Conservation (phyloP, 495 filamentous ascomycete species). For the Oidiodendron maius region DNA sequence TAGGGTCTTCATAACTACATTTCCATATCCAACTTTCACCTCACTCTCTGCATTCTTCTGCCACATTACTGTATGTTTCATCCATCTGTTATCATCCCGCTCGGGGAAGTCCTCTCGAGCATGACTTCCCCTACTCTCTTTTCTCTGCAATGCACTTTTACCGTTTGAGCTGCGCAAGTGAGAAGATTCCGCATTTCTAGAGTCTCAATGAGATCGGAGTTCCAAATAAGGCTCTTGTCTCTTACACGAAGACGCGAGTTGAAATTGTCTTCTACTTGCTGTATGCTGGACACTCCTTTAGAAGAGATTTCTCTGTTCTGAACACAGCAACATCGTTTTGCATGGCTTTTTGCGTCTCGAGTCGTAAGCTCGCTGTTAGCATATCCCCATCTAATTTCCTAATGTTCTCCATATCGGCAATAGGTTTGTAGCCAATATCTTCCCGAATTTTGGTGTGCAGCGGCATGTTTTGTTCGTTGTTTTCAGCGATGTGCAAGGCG, state of each 20-base stretch:
- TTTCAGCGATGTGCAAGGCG: constrained; percentile 19
- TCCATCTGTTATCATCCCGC: constrained; percentile 16
- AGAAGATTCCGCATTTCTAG: constrained; percentile 22
- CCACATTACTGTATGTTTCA: constrained; percentile 22
- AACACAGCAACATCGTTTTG: constrained; percentile 20
- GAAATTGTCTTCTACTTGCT: constrained; percentile 16
- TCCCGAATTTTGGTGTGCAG: constrained; percentile 12
- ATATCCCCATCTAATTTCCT: constrained; percentile 12
- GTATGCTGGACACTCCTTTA: constrained; percentile 2
- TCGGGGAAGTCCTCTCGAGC: constrained; percentile 19
- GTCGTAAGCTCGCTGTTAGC: constrained; percentile 7
- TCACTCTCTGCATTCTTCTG: constrained; percentile 11
- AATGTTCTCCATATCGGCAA: constrained; percentile 14
- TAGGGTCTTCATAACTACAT: constrained; percentile 17
- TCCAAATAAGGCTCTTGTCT: constrained; percentile 20
- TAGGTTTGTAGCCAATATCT: constrained; percentile 14
- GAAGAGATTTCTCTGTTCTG: constrained; percentile 14
- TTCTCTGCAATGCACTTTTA: constrained; percentile 18
- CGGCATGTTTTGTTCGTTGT: constrained; percentile 12
- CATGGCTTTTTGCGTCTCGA: constrained; percentile 23
- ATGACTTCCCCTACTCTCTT: constrained; percentile 22
- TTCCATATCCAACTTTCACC: constrained; percentile 17
- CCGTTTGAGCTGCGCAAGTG: constrained; percentile 22
- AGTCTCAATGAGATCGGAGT: constrained; percentile 22
- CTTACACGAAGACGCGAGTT: constrained; percentile 4